Percentiles rank a stretch among this genome's conserved stretches.
Conservation (phyloP, 1,139 yeast species). For the Pichia sp. region DNA sequence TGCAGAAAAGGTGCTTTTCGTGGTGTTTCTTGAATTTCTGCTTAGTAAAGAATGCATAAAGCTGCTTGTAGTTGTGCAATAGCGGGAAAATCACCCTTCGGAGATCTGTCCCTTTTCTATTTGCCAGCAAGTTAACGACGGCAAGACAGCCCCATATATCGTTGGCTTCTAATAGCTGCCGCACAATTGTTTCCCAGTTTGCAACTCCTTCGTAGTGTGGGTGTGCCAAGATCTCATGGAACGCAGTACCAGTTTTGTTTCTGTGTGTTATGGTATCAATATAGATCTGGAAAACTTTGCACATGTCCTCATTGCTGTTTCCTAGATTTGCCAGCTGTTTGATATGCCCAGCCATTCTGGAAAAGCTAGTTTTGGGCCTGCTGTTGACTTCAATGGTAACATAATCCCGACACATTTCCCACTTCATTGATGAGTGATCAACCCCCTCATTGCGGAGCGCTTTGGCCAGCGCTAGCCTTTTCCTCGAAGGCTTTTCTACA, state of each 20-base stretch:
- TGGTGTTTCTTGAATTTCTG: not conserved
- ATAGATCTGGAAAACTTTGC: slow-evolving; percentile 3
- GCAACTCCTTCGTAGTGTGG: not conserved
- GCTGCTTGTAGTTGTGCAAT: not conserved
- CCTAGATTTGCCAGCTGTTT: not conserved
- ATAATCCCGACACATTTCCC: slow-evolving; percentile 9
- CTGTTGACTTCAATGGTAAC: not conserved
- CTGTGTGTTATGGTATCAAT: not conserved
- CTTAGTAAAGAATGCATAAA: slow-evolving; percentile 8
- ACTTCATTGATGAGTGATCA: slow-evolving; percentile 1
- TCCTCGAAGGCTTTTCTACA: slow-evolving; percentile 4
- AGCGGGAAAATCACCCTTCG: not conserved
- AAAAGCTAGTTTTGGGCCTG: not conserved
- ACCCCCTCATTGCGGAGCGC: slow-evolving; percentile 13
- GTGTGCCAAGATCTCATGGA: slow-evolving; percentile 1
- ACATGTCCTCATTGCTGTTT: not conserved
- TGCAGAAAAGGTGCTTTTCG: not conserved
- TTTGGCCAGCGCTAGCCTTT: slow-evolving; percentile 6
- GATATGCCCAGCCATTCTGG: not conserved
- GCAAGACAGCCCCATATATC: slow-evolving; percentile 9
- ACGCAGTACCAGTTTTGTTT: not conserved
- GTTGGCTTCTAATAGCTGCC: not conserved
- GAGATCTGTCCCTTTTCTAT: not conserved
- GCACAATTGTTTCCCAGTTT: slow-evolving; percentile 5
- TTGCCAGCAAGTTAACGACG: slow-evolving; percentile 1